Evolutionary conservation across 179 eudicot genomes (phyloP), one percentile per base, ranked within the genome.

Genomic region (Vitellaria paradoxa): DNA sequence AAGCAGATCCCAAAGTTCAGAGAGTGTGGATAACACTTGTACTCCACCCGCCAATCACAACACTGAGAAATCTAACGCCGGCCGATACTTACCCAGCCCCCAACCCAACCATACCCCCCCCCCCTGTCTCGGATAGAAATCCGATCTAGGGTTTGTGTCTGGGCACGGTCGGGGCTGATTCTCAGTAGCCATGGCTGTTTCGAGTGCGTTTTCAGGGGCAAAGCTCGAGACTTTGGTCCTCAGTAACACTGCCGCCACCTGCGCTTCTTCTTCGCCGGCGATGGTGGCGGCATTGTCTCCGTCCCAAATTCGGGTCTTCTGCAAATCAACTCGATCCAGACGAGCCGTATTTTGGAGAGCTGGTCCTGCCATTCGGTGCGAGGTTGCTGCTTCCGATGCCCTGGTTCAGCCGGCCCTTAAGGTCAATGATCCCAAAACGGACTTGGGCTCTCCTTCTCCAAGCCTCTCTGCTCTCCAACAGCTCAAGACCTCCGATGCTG

Each of bases 401-500:
- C 45, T 42, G 37, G 37, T 30, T 0, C 37, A 30, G 37, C 2
- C 37, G 1, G 37, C 45, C 45, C 45, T 42, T 4, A 42, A 42
- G 45, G 45, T 42, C 45, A 5, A 42, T 42, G 5, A 42, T 42
- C 45, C 45, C 45, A 42, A 4, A 5, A 47, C 65, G 50, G 70
- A 75, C n/a, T 61, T 73, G 13, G 74, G 76, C 6, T 65, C 66
- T 55, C 65, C 80, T 46, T 81, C 97, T 20, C 84, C 99, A n/a
- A 91, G 94, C 50, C 64, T 96, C 9, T 86, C 99, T 9, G 97
- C 96, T 70, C 96, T 93, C 53, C 89, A 96, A 57, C 93, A 85
- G 87, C 97, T 96, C 85, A 96, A 96, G 79, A 81, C 89, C 74
- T 96, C 99, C 18, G 98, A 92, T 18, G 94, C 93, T 79, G 98